Conservation (phyloP, 2,329 filamentous ascomycete species). For the Trichoderma sp. region DNA sequence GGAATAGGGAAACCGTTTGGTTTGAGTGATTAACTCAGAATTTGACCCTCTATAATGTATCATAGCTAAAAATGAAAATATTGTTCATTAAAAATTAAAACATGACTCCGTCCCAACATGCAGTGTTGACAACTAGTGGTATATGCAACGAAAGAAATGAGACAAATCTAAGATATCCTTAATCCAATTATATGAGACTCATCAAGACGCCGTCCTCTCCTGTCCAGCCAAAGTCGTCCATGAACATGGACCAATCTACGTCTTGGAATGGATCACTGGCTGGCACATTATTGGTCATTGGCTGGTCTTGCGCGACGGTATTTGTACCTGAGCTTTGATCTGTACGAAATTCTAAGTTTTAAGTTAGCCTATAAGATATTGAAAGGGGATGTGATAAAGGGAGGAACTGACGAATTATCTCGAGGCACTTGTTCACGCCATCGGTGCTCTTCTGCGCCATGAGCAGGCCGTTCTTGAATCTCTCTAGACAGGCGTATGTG, state of each 20-base stretch:
- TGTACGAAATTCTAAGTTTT: neutral
- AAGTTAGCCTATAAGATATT: neutral
- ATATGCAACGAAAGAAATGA: neutral
- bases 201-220: slow-evolving; percentile 33
- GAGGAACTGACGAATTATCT: slow-evolving; percentile 30
- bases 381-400: neutral
- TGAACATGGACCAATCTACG: slow-evolving; percentile 50
- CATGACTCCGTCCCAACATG: neutral
- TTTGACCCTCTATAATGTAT: neutral
- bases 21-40: neutral
- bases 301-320: slow-evolving; percentile 23
- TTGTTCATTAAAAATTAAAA: neutral
- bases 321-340: neutral
- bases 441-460: slow-evolving; percentile 36
- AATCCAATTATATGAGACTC: neutral
- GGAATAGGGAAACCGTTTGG: neutral
- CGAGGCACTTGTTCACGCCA: slow-evolving; percentile 32
- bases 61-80: neutral
- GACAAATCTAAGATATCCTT: no score
- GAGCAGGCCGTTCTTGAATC: slow-evolving; percentile 46
- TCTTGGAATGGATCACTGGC: slow-evolving; percentile 40
- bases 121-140: neutral
- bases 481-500: slow-evolving; percentile 49
- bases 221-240: slow-evolving; percentile 51
- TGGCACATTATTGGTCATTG: slow-evolving; percentile 9